Percentiles rank a stretch among this genome's conserved stretches.
Conservation (phyloP, 805 yeast genomes). For the Metschnikowia lachancei region DNA sequence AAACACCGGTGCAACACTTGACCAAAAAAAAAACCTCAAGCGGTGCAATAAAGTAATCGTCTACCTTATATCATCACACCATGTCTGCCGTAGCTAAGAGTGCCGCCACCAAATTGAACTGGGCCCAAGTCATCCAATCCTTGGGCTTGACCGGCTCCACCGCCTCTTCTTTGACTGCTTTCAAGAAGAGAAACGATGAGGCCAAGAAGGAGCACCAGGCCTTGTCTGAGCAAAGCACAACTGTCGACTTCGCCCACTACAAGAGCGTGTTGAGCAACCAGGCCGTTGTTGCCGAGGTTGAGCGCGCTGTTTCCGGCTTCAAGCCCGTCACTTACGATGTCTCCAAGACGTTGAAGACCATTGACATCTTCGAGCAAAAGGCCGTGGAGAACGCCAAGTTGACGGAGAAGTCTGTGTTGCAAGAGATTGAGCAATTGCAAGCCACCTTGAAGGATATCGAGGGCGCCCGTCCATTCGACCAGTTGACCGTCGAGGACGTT, state of each 20-base stretch:
- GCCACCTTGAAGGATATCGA: conserved; percentile 91
- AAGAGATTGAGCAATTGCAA: conserved; percentile 81
- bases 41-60: background rate
- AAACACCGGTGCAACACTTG: background rate
- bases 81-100: conserved; percentile 46
- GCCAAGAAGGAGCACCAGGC: conserved; percentile 80
- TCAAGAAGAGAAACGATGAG: conserved; percentile 98
- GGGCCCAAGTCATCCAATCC: conserved; percentile 86
- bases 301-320: conserved; percentile 70
- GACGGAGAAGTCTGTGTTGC: conserved; percentile 84
- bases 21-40: background rate
- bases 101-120: conserved; percentile 85
- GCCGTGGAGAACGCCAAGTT: conserved; percentile 93
- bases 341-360: conserved; percentile 84
- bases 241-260: conserved; percentile 81
- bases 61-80: background rate
- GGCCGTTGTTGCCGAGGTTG: conserved; percentile 74
- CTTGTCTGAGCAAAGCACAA: conserved; percentile 67
- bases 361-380: conserved; percentile 89
- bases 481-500: conserved; percentile 93
- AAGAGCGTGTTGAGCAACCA: conserved; percentile 77
- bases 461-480: conserved; percentile 95
- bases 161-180: conserved; percentile 80
- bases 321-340: conserved; percentile 84
- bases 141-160: conserved; percentile 93